Percentiles rank a stretch among this genome's conserved stretches.
Conservation (phyloP, 140 eudicot species). For the Erigeron philadelphicus region DNA sequence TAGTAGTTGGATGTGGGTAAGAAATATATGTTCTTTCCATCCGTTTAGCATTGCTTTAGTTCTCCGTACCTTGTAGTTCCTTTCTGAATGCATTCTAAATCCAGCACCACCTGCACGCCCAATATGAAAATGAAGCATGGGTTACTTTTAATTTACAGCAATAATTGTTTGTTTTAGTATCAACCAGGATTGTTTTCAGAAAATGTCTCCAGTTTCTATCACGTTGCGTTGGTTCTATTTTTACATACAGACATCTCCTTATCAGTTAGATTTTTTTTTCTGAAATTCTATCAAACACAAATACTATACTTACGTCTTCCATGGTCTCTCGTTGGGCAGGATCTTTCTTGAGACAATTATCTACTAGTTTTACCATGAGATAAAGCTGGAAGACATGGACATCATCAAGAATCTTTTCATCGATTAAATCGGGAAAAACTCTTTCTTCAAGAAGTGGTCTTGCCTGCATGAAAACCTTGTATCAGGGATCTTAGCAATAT, state of each 20-base stretch:
- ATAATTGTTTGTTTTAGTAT: not conserved
- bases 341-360: conserved; percentile 48
- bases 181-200: not conserved
- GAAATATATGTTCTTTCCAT: not conserved
- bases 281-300: not conserved
- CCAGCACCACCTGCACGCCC: conserved; percentile 34
- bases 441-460: conserved; percentile 53
- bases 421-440: conserved; percentile 54
- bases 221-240: not conserved
- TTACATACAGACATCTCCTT: not conserved
- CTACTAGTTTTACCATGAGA: conserved; percentile 60
- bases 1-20: not conserved
- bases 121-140: conserved; percentile 1
- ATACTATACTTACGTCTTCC: conserved; percentile 36
- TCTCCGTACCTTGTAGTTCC: conserved; percentile 34
- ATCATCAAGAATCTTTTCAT: conserved; percentile 52
- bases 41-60: conserved; percentile 15
- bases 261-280: not conserved
- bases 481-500: conserved; percentile 3
- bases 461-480: conserved; percentile 38
- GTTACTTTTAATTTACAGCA: not conserved
- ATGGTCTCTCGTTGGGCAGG: conserved; percentile 48
- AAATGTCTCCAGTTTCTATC: not conserved
- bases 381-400: conserved; percentile 52
- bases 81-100: conserved; percentile 33